Evolutionary conservation across 2,329 filamentous ascomycete genomes (phyloP).

Genomic region (Bipolaris victoriae): DNA sequence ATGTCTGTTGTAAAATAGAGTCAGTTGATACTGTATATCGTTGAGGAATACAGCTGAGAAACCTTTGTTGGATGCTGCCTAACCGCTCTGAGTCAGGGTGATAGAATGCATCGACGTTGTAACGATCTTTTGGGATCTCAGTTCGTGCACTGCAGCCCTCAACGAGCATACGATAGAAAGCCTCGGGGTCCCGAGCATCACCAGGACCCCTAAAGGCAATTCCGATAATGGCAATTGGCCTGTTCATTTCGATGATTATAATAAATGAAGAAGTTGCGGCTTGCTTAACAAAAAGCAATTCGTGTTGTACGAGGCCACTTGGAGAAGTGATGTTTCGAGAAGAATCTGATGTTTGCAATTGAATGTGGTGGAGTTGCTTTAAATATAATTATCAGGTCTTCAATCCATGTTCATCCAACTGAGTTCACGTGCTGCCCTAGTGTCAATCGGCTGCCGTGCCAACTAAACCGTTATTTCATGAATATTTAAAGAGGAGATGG

Average conservation of each 20-base stretch:
- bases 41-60: not conserved
- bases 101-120: conserved; percentile 26
- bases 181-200: conserved; percentile 10
- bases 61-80: conserved; percentile 19
- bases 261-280: not conserved
- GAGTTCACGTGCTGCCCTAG: too few species aligned
- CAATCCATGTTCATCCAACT: too few species aligned
- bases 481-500: too few species aligned
- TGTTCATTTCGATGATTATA: not conserved
- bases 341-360: too few species aligned
- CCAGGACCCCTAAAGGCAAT: conserved; percentile 10
- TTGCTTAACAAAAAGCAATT: not conserved
- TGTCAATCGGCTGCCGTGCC: too few species aligned
- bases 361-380: not conserved
- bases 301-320: not conserved
- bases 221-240: conserved; percentile 9
- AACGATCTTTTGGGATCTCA: conserved; percentile 31
- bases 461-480: too few species aligned
- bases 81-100: conserved; percentile 13
- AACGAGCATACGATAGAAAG: conserved; percentile 27
- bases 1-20: not conserved
- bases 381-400: too few species aligned
- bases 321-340: not conserved
- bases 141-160: conserved; percentile 40
- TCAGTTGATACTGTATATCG: not conserved